Evolutionary conservation across 192 early-diverging fungal genomes (phyloP).

Genomic region (Coemansia furcata): DNA sequence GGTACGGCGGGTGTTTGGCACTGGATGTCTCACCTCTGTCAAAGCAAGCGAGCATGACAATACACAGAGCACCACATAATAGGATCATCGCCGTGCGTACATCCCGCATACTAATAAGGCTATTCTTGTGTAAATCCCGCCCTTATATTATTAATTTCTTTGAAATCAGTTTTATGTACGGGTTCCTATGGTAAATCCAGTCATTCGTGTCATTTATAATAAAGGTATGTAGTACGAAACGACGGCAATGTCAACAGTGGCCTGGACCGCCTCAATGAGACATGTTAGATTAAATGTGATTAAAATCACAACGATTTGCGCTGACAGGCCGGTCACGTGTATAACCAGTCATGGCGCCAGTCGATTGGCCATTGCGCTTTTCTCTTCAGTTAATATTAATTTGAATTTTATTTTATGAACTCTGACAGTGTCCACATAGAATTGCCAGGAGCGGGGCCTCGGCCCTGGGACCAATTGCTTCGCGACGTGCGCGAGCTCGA

Average conservation of each 20-base stretch:
- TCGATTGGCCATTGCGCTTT: background rate
- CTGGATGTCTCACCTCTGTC: background rate
- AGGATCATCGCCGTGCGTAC: background rate
- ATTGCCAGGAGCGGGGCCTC: conserved; percentile 39
- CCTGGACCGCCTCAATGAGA: background rate
- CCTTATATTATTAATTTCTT: background rate
- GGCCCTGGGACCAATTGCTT: conserved; percentile 50
- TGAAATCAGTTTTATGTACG: background rate
- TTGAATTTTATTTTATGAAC: conserved; percentile 9
- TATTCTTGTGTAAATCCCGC: background rate
- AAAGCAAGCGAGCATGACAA: background rate
- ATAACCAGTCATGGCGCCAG: background rate
- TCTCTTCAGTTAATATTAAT: background rate
- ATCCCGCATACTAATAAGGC: conserved; percentile 1
- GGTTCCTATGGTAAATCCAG: background rate
- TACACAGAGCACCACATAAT: background rate
- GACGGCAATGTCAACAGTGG: background rate
- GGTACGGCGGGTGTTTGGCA: background rate
- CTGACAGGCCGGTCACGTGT: background rate
- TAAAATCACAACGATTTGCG: background rate
- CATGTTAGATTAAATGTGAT: background rate
- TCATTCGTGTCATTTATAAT: background rate
- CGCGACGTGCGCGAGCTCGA: conserved; percentile 48
- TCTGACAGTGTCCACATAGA: conserved; percentile 41
- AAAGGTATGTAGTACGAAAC: background rate